Evolutionary conservation across 192 early-diverging fungal species (phyloP).

Genomic region (Backusella sp.): DNA sequence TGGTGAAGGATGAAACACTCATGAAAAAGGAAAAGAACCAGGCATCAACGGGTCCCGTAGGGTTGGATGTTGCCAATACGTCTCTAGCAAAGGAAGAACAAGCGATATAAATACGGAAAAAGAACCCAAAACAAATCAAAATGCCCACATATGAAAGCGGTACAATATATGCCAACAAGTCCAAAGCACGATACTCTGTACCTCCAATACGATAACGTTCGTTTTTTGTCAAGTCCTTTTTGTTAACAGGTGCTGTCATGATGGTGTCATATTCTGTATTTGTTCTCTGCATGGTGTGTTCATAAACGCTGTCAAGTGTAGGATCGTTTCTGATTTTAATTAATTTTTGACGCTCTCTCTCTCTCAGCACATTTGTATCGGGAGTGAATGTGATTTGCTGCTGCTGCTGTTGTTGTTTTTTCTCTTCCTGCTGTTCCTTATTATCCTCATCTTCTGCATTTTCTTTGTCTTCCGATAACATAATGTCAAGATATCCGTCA

Average conservation of each 20-base stretch:
- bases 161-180: conserved; percentile 23
- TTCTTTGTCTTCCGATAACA: neutral
- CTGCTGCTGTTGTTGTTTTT: neutral
- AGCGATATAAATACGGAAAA: conserved; percentile 32
- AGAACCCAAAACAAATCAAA: conserved; percentile 16
- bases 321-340: conserved; percentile 1
- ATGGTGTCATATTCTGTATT: conserved; percentile 6
- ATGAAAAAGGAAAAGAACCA: conserved; percentile 37
- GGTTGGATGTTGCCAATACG: conserved; percentile 25
- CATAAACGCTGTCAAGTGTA: neutral
- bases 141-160: conserved; percentile 27
- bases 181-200: conserved; percentile 32
- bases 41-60: conserved; percentile 13
- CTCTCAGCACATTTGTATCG: conserved; percentile 6
- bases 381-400: conserved; percentile 8
- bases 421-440: neutral
- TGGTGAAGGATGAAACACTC: conserved; percentile 24
- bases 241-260: conserved; percentile 12
- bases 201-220: conserved; percentile 34
- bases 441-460: neutral
- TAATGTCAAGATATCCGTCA: neutral
- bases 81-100: conserved; percentile 19
- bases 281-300: neutral
- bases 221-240: conserved; percentile 23
- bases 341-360: conserved; percentile 7